Conservation (phyloP, 768 basidiomycete genomes). For the Pleurotus salmoneostramineus region DNA sequence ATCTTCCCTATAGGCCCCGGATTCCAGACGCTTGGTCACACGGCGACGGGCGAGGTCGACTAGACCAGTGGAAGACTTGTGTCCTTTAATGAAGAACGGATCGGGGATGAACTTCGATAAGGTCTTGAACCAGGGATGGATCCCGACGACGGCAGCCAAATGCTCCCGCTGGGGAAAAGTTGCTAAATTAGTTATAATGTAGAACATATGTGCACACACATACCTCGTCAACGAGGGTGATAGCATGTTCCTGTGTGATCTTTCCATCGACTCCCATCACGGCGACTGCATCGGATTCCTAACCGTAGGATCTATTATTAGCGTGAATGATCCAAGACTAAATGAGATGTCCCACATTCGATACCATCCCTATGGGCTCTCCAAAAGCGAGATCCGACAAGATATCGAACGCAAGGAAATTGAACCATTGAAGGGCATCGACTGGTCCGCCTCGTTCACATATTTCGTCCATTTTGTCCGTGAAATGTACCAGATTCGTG, state of each 20-base stretch:
- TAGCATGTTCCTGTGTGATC: constrained; percentile 17
- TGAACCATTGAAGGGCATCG: constrained; percentile 25
- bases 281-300: constrained; percentile 22
- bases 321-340: background rate
- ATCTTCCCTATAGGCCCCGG: constrained; percentile 18
- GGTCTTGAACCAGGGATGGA: constrained; percentile 17
- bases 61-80: constrained; percentile 17
- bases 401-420: constrained; percentile 29
- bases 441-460: constrained; percentile 14
- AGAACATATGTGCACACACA: background rate
- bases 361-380: constrained; percentile 26
- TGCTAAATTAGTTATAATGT: background rate
- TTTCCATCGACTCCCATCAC: constrained; percentile 16
- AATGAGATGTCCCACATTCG: constrained; percentile 7
- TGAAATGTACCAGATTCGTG: constrained; percentile 11
- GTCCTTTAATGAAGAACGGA: constrained; percentile 20
- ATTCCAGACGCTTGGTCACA: constrained; percentile 18
- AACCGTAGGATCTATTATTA: background rate
- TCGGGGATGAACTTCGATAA: constrained; percentile 19
- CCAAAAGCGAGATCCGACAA: constrained; percentile 30
- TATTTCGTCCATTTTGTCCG: constrained; percentile 18
- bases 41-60: constrained; percentile 18
- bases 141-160: constrained; percentile 21
- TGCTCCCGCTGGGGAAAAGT: constrained; percentile 21
- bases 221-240: constrained; percentile 24